Conservation (phyloP, 2,329 filamentous ascomycete species). For the Penicillium sp. region DNA sequence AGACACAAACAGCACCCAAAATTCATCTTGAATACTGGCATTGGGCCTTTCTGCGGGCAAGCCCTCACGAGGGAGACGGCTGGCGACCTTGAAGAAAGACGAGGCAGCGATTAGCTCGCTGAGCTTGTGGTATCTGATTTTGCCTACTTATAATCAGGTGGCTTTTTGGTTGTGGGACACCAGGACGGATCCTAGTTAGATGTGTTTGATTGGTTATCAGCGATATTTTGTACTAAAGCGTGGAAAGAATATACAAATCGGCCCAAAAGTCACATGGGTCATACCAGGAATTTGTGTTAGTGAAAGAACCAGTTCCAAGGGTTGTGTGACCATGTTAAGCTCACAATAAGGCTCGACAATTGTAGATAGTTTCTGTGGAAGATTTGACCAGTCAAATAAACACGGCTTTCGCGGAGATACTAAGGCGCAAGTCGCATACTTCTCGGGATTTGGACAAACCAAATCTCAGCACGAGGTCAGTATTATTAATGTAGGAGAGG, state of each 20-base stretch:
- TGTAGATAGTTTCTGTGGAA: neutral
- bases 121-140: slow-evolving; percentile 5
- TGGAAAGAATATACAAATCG: no score
- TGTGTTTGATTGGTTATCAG: no score
- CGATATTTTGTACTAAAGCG: no score
- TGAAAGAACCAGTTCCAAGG: neutral
- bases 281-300: neutral
- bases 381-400: neutral
- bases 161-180: neutral
- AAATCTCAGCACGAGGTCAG: neutral
- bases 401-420: neutral
- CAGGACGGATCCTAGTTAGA: no score
- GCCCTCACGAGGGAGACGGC: neutral
- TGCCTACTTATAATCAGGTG: neutral
- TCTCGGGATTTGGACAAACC: neutral
- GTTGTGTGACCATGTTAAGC: neutral
- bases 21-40: neutral
- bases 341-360: neutral
- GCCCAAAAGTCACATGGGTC: no score
- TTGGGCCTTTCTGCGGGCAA: neutral
- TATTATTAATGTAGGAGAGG: neutral
- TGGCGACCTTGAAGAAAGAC: slow-evolving; percentile 1
- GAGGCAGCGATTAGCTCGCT: slow-evolving; percentile 4
- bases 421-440: neutral
- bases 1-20: neutral